A percentile compares a stretch with the other conserved stretches of the same genome.
These are phyloP conservation scores for Pythium rishiriense DNA, from an alignment of 352 stramenopile species.

Conservation along the genomic window DNA sequence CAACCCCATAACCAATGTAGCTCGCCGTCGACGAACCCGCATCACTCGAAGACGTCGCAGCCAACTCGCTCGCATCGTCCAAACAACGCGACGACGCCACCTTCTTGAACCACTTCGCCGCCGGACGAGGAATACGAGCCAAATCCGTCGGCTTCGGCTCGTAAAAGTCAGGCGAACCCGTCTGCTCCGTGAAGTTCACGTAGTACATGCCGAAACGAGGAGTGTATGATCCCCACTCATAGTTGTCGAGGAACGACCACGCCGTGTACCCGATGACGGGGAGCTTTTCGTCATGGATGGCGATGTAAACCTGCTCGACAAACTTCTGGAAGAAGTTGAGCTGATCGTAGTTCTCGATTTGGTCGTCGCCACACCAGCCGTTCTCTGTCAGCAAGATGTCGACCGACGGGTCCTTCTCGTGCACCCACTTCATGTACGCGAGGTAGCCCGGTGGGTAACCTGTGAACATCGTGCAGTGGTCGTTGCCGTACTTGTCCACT, in stretches of 20 bases:
- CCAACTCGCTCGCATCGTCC: slow-evolving; percentile 1
- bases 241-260: slow-evolving; percentile 94
- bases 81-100: slow-evolving; percentile 25
- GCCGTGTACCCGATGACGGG: slow-evolving; percentile 89
- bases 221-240: slow-evolving; percentile 86
- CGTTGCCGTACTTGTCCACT: slow-evolving; percentile 32
- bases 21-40: neutral
- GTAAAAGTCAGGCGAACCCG: slow-evolving; percentile 33
- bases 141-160: slow-evolving; percentile 30
- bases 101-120: slow-evolving; percentile 54
- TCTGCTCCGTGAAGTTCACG: slow-evolving; percentile 44
- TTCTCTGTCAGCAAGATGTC: neutral
- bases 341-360: neutral
- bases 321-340: neutral
- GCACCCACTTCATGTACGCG: neutral
- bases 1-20: neutral
- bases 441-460: slow-evolving; percentile 52
- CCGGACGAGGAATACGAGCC: slow-evolving; percentile 36
- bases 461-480: slow-evolving; percentile 42
- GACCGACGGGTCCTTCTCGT: neutral
- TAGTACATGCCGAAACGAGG: slow-evolving; percentile 60
- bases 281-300: slow-evolving; percentile 40
- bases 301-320: neutral
- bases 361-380: neutral
- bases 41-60: neutral